A percentile compares a stretch with the other conserved stretches of the same genome.
phyloP scores from a whole-genome alignment of 306 rosid genomes.

The Cucumis sativus region DNA sequence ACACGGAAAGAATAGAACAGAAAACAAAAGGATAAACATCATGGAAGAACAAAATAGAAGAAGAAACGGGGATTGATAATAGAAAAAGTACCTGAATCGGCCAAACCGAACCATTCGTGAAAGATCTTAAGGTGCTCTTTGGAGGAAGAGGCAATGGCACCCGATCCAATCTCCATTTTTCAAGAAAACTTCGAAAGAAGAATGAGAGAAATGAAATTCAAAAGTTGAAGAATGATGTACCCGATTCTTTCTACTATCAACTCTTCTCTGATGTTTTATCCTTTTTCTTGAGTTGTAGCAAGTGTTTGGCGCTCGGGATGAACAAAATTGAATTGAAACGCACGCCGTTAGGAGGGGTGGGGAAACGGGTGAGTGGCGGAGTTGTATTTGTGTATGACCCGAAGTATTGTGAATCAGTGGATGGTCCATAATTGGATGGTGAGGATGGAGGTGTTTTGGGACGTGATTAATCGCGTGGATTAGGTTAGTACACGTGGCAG shows the following conservation, averaged over 20 bases:
- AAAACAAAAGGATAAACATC: neutral
- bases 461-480: neutral
- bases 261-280: neutral
- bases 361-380: neutral
- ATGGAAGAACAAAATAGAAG: neutral
- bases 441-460: neutral
- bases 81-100: conserved; percentile 54
- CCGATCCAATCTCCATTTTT: conserved; percentile 44
- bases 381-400: neutral
- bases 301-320: conserved; percentile 9
- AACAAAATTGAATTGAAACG: neutral
- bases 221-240: neutral
- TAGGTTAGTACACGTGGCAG: neutral
- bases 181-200: neutral
- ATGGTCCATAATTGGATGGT: neutral
- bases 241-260: neutral
- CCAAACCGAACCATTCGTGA: conserved; percentile 69
- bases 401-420: neutral
- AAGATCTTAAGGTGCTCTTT: conserved; percentile 51
- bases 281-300: neutral
- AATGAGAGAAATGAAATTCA: neutral
- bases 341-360: neutral
- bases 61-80: neutral
- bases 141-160: conserved; percentile 23
- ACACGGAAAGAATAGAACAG: neutral